Evolutionary conservation across 768 basidiomycete species (phyloP), one percentile per base, ranked within the genome.

Genomic region (Panaeolus papilionaceus): DNA sequence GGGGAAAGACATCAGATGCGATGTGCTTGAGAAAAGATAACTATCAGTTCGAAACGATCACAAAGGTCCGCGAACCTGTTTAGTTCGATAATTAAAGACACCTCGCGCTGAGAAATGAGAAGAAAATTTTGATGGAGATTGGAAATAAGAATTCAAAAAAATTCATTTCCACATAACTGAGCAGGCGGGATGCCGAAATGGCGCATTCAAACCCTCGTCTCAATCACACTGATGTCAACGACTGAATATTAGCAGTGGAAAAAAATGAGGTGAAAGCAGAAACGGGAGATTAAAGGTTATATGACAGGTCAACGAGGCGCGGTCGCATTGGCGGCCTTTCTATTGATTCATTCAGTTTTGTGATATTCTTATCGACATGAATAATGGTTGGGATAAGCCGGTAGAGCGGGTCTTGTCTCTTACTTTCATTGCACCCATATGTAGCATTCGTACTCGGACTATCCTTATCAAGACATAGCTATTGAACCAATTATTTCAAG

Each of bases 291-390:
- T 58, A 58, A 58, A 58, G 28, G 54, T 33, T 58, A 58, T 16
- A 58, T 58, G 54, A 58, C 54, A 58, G 54, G 26, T 58, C 54
- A 58, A 58, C 54, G 54, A 58, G 54, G 54, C 54, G 54, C 54
- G 28, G 54, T 33, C 54, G 54, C 54, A 58, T 58, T 58, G 54
- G 54, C 54, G 54, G 54, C 2, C 54, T 8, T 49, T 3, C 16
- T 16, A 58, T 58, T 37, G 28, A 33, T 28, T 58, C 28, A 58
- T 58, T 58, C 33, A 37, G 54, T 28, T 3, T 33, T 58, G 26
- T 58, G 26, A n/a, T 37, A 37, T 58, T 37, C 54, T 58, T 58
- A 58, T 58, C 54, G 26, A 51, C 26, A 51, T 4, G 47, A 23
- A 23, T 9, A 9, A 49, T 49, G 47, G 23, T 12, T 23, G 23